Base-by-base conservation (phyloP, 805 yeast genomes). In the Pichia manshurica region DNA sequence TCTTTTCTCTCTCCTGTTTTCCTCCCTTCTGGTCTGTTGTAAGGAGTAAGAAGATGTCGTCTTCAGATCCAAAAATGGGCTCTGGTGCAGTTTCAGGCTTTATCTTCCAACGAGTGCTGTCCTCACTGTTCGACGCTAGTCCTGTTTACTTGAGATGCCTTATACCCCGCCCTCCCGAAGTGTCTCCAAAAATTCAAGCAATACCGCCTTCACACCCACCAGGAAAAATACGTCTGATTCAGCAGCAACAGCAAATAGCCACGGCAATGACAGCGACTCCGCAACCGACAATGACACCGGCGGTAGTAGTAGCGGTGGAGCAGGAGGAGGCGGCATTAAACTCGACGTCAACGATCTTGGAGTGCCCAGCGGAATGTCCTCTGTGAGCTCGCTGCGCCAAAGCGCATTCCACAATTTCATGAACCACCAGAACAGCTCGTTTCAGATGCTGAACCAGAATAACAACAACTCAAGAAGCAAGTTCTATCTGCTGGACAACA, bases 121-220 rank as follows among this genome's bases (percentile, higher is more conserved):
- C 17, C 37, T 8, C 12, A 34, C 20, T 8, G 29, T 10, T 10
- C 7, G 29, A 25, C 29, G 29, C 29, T 25, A 25, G 29, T 25
- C 10, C 29, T 25, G 10, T 10, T 10, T 25, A 10, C 29, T 25
- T 25, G 22, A 15, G 21, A 60, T 60, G 64, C 64, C 64, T 1
- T 60, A 60, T 51, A 56, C 57, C n/a, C 61, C 64, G 8, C 64
- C 64, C 9, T 48, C 46, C 21, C 51, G 62, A 35, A 43, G 39
- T 21, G 31, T 23, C 13, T 33, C 44, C 9, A 41, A 33, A 25
- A 48, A 42, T 17, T 22, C 22, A 17, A 32, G 33, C 39, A 37
- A 37, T 23, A 16, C 21, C 39, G 16, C 8, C 15, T 20, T 37
- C 5, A 5, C 23, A n/a, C 20, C 29, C 7, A 25, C 29, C 7